Conservation (phyloP, 2,329 filamentous ascomycete species). For the Penicillium sp. region DNA sequence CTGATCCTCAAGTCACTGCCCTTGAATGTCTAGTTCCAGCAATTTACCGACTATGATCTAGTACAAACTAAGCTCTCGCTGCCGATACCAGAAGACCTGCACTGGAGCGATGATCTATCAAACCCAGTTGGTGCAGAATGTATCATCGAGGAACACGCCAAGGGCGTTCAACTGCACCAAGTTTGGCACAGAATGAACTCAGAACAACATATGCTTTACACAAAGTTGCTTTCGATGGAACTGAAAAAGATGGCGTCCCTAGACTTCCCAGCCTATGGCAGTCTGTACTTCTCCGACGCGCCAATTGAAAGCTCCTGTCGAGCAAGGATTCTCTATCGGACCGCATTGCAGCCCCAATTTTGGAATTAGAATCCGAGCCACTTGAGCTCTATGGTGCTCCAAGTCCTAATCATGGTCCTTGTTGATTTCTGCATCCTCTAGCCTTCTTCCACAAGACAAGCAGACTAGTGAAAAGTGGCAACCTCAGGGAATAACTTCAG, state of each 20-base stretch:
- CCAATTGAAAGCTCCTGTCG: conserved; percentile 30
- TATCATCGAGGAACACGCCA: conserved; percentile 45
- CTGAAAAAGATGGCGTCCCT: conserved; percentile 38
- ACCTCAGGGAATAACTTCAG: conserved; percentile 24
- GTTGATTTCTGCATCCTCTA: conserved; percentile 16
- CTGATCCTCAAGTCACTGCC: conserved; percentile 1
- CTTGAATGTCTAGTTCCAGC: conserved; percentile 1
- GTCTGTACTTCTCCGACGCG: conserved; percentile 39
- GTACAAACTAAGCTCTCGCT: conserved; percentile 31
- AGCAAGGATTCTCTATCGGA: conserved; percentile 39
- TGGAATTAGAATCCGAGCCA: conserved; percentile 24
- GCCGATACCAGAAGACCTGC: conserved; percentile 31
- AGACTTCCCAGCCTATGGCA: conserved; percentile 47
- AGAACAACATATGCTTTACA: conserved; percentile 40
- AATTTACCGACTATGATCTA: conserved; percentile 18
- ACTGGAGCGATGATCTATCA: conserved; percentile 31
- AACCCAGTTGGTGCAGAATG: conserved; percentile 45
- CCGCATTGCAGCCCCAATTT: conserved; percentile 33
- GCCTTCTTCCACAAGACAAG: not conserved
- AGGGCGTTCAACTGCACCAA: conserved; percentile 39
- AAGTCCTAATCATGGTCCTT: conserved; percentile 29
- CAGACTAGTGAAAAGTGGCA: conserved; percentile 2
- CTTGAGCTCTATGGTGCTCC: conserved; percentile 24
- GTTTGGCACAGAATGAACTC: conserved; percentile 41
- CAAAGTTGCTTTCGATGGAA: conserved; percentile 33